Conservation (phyloP, 192 early-diverging fungal genomes). For the Umbelopsis isabellina region DNA sequence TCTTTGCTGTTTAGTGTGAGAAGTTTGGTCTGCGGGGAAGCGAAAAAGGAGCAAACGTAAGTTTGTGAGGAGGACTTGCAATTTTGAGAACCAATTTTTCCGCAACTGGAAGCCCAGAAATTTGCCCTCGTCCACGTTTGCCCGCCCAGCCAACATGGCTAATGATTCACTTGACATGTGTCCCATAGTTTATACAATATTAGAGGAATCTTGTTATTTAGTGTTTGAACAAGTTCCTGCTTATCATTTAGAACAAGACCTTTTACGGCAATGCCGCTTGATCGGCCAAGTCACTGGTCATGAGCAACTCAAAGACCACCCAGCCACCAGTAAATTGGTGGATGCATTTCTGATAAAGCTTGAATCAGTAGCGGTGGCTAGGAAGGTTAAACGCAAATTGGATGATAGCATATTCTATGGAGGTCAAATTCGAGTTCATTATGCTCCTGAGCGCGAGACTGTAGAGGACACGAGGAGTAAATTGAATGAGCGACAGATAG, state of each 20-base stretch:
- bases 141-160: background rate
- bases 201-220: constrained; percentile 40
- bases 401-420: constrained; percentile 45
- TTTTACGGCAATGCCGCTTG: constrained; percentile 19
- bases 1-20: constrained; percentile 17
- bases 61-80: background rate
- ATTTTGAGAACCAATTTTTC: background rate
- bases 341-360: constrained; percentile 40
- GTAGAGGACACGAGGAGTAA: constrained; percentile 47
- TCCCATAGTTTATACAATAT: constrained; percentile 34
- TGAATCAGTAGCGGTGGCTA: constrained; percentile 28
- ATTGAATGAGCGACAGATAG: constrained; percentile 37
- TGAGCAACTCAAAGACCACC: constrained; percentile 32
- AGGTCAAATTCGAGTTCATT: constrained; percentile 38
- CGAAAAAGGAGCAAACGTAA: background rate
- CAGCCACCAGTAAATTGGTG: constrained; percentile 21
- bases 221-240: constrained; percentile 37
- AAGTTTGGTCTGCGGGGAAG: constrained; percentile 4
- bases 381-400: constrained; percentile 39
- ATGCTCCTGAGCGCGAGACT: constrained; percentile 46
- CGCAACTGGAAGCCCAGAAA: background rate
- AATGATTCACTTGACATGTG: background rate
- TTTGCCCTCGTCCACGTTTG: background rate
- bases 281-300: constrained; percentile 25
- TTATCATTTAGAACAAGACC: constrained; percentile 20